These are phyloP conservation scores for Knoxia roxburghii DNA, from an alignment of 257 asterid genomes.

Conservation along the genomic window DNA sequence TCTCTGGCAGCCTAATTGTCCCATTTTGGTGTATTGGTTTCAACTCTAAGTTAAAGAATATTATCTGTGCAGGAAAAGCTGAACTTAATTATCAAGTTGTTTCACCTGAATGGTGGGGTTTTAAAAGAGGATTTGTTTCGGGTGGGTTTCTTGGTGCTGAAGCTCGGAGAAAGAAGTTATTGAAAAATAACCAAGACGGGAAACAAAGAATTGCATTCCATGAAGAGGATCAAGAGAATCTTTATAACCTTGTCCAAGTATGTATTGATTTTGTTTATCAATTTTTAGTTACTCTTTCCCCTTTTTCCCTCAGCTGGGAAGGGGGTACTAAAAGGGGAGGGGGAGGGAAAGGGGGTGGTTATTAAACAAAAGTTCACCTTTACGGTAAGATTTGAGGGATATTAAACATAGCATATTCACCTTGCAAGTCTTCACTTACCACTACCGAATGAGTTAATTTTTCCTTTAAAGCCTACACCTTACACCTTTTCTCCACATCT, in stretches of 20 bases:
- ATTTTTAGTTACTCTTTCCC: neutral
- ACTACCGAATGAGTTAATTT: no score
- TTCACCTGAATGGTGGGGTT: slow-evolving; percentile 91
- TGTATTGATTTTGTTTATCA: slow-evolving; percentile 3
- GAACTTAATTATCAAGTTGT: slow-evolving; percentile 30
- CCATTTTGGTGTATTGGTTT: neutral
- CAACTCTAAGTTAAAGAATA: neutral
- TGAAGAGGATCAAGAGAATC: slow-evolving; percentile 94
- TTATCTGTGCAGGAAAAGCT: slow-evolving; percentile 25
- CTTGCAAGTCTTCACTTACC: no score
- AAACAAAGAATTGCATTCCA: slow-evolving; percentile 52
- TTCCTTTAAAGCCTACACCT: no score
- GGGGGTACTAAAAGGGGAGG: no score
- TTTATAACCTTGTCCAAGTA: slow-evolving; percentile 86
- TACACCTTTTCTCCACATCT: no score
- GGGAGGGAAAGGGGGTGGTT: neutral
- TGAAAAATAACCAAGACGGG: slow-evolving; percentile 20
- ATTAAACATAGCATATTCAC: no score
- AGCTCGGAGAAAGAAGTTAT: slow-evolving; percentile 50
- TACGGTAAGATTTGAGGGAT: no score
- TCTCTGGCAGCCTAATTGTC: neutral
- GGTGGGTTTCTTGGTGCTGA: slow-evolving; percentile 93
- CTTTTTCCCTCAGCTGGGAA: neutral
- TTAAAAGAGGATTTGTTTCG: slow-evolving; percentile 63
- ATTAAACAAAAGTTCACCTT: no score